Percentiles rank a stretch among this genome's conserved stretches.
Evolutionary conservation across 2,329 filamentous ascomycete genomes (phyloP).

Genomic region (Stemphylium beticola): DNA sequence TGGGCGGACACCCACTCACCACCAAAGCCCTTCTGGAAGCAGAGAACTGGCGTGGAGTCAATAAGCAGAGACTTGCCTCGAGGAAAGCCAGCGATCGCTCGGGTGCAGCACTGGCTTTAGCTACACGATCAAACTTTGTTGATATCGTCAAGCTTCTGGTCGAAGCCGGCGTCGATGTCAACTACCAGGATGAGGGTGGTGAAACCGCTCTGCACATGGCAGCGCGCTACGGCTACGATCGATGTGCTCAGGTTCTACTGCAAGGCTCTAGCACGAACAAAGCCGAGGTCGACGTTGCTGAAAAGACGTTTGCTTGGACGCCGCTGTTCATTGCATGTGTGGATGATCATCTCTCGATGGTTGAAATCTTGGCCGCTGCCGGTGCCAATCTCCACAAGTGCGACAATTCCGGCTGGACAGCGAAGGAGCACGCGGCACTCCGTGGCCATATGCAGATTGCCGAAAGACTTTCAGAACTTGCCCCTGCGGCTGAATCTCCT

Average conservation of each 20-base stretch:
- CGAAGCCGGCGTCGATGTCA: constrained; percentile 87
- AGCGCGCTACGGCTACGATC: constrained; percentile 81
- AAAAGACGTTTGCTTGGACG: constrained; percentile 91
- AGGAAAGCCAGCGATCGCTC: constrained; percentile 79
- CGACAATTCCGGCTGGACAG: constrained; percentile 92
- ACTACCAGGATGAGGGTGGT: constrained; percentile 87
- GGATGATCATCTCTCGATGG: constrained; percentile 79
- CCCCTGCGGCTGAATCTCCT: constrained; percentile 42
- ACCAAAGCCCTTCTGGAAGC: constrained; percentile 81
- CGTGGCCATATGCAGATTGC: constrained; percentile 87
- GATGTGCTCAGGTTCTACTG: constrained; percentile 79
- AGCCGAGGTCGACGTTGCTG: constrained; percentile 75
- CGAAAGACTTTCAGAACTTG: constrained; percentile 67
- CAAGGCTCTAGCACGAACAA: constrained; percentile 73
- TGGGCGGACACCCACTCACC: constrained; percentile 86
- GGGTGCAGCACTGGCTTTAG: constrained; percentile 84
- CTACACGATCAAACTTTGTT: constrained; percentile 85
- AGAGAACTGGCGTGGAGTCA: constrained; percentile 75
- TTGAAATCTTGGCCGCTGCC: constrained; percentile 76
- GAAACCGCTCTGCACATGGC: constrained; percentile 93
- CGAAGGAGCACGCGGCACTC: constrained; percentile 89
- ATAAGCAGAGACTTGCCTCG: constrained; percentile 66
- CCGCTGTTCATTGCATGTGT: constrained; percentile 93
- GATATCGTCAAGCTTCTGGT: constrained; percentile 87
- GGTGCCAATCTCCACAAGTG: constrained; percentile 75